A percentile compares a stretch with the other conserved stretches of the same genome.
Evolutionary conservation across 495 filamentous ascomycete species (phyloP).

Genomic region (Tuber umbilicatum): DNA sequence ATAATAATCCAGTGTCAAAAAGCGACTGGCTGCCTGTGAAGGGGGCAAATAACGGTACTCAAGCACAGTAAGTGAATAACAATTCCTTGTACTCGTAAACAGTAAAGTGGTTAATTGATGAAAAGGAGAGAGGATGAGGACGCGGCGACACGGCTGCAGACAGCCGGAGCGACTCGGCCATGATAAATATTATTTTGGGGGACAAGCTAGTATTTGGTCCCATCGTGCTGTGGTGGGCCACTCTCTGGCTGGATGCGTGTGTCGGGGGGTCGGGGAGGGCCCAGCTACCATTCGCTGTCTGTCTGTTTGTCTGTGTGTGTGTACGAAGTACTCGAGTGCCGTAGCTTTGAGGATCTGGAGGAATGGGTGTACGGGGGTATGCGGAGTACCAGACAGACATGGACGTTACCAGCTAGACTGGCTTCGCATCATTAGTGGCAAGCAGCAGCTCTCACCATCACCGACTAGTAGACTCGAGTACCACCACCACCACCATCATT

Average conservation of each 20-base stretch:
- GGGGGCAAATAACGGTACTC: slow-evolving; percentile 1
- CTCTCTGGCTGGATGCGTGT: slow-evolving; percentile 23
- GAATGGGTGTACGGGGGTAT: slow-evolving; percentile 16
- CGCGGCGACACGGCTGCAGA: slow-evolving; percentile 33
- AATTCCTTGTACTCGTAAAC: slow-evolving; percentile 3
- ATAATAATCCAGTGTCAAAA: neutral
- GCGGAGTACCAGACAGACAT: slow-evolving; percentile 22
- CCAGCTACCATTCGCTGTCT: neutral
- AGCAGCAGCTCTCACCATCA: neutral
- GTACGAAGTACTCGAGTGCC: slow-evolving; percentile 3
- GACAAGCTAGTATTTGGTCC: slow-evolving; percentile 32
- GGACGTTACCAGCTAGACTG: neutral
- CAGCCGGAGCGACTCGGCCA: slow-evolving; percentile 33
- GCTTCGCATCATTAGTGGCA: neutral
- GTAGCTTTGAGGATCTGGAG: slow-evolving; percentile 18
- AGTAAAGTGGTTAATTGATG: neutral
- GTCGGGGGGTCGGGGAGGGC: slow-evolving; percentile 5
- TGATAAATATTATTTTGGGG: slow-evolving; percentile 34
- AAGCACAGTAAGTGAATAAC: neutral
- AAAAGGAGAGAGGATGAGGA: neutral
- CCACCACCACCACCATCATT: neutral
- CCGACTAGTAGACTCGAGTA: neutral
- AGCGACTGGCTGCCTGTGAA: slow-evolving; percentile 4
- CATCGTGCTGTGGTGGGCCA: slow-evolving; percentile 16
- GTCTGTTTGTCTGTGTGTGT: slow-evolving; percentile 22